Conservation (phyloP, 2,329 filamentous ascomycete genomes). For the Aaosphaeria arxii region DNA sequence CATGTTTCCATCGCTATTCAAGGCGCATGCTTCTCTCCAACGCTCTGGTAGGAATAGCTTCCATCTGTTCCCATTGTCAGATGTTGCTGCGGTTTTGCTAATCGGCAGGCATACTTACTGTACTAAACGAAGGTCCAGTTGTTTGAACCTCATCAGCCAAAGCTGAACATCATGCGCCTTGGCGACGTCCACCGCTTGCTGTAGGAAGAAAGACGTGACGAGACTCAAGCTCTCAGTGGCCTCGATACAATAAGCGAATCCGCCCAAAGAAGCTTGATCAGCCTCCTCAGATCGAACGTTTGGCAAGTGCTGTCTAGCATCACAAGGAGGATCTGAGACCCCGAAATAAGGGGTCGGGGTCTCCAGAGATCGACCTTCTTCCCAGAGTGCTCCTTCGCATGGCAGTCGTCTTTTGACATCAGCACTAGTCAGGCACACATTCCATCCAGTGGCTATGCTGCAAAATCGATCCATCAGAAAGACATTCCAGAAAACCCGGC, state of each 20-base stretch:
- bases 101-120: neutral
- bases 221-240: constrained; percentile 34
- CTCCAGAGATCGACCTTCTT: constrained; percentile 11
- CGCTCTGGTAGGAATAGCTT: constrained; percentile 3
- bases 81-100: neutral
- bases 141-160: constrained; percentile 34
- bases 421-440: constrained; percentile 28
- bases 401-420: constrained; percentile 34
- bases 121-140: constrained; percentile 30
- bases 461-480: constrained; percentile 39
- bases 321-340: no score
- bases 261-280: constrained; percentile 16
- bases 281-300: no score
- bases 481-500: constrained; percentile 38
- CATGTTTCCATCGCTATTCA: constrained; percentile 36
- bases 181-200: constrained; percentile 26
- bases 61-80: neutral
- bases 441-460: constrained; percentile 36
- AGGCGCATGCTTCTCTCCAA: constrained; percentile 24
- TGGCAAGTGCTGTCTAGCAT: no score
- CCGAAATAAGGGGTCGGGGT: constrained; percentile 5
- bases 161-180: constrained; percentile 26
- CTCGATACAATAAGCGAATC: constrained; percentile 28
- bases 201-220: constrained; percentile 35
- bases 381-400: constrained; percentile 35